A percentile compares a stretch with the other conserved stretches of the same genome.
These are phyloP conservation scores for Senecio squalidus DNA, from an alignment of 140 eudicot genomes.

Conservation along the genomic window DNA sequence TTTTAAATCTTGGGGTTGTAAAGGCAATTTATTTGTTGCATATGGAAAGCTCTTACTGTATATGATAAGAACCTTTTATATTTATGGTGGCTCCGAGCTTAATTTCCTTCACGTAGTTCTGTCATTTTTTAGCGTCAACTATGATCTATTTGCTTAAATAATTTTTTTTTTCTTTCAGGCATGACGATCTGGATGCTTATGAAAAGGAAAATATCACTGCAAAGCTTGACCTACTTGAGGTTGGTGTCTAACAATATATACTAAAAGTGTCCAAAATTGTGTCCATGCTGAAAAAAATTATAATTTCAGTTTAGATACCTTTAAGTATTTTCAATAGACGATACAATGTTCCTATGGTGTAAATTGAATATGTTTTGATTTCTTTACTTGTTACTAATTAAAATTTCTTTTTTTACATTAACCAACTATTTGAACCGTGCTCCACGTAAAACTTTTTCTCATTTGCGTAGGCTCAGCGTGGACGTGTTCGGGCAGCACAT, in stretches of 20 bases:
- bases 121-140: not conserved
- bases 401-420: not conserved
- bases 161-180: constrained; percentile 18
- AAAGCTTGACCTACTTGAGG: constrained; percentile 31
- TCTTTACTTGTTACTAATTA: not conserved
- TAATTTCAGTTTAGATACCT: too few relatives aligned
- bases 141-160: not conserved
- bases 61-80: not conserved
- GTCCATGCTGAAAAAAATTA: too few relatives aligned
- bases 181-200: constrained; percentile 20
- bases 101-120: not conserved
- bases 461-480: constrained; percentile 28
- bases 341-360: not conserved
- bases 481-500: constrained; percentile 60
- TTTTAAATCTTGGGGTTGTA: not conserved
- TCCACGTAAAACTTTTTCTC: not conserved
- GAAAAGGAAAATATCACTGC: constrained; percentile 23
- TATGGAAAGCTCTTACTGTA: not conserved
- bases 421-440: not conserved
- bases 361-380: not conserved
- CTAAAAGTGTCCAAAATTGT: not conserved
- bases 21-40: not conserved
- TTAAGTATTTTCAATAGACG: constrained; percentile 3
- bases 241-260: constrained; percentile 5
- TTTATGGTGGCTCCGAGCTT: not conserved